phyloP scores from a whole-genome alignment of 2,329 filamentous ascomycete species.

The Alternaria arborescens region DNA sequence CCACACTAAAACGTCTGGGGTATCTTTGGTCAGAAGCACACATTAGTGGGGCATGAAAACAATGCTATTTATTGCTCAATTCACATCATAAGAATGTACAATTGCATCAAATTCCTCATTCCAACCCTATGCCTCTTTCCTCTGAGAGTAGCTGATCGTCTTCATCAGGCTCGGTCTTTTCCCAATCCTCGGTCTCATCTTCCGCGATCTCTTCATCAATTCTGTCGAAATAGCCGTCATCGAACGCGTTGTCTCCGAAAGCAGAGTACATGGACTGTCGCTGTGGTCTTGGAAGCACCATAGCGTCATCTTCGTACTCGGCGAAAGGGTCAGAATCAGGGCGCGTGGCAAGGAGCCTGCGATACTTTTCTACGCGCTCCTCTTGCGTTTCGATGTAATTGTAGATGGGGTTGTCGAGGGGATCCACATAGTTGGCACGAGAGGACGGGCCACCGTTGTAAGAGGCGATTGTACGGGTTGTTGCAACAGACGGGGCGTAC shows the following conservation, averaged over 20 bases:
- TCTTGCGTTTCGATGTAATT: constrained; percentile 1
- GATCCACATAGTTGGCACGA: constrained; percentile 3
- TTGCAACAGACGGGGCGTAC: neutral
- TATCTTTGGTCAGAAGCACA: neutral
- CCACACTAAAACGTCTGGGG: neutral
- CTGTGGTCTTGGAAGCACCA: constrained; percentile 12
- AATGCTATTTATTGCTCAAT: neutral
- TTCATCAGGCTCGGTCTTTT: neutral
- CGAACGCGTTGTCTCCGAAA: constrained; percentile 6
- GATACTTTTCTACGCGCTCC: constrained; percentile 12
- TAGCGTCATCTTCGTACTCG: constrained; percentile 1
- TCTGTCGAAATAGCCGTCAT: constrained; percentile 9
- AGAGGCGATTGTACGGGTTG: constrained; percentile 16
- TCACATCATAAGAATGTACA: neutral
- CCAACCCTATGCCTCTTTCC: neutral
- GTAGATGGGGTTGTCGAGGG: constrained; percentile 17
- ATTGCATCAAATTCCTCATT: neutral
- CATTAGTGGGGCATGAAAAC: neutral
- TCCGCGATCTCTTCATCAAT: constrained; percentile 12
- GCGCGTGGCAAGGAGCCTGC: neutral
- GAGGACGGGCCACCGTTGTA: constrained; percentile 13
- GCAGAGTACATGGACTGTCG: constrained; percentile 18
- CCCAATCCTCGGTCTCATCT: constrained; percentile 8
- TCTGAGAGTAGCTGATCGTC: neutral
- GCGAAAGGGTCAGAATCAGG: neutral